phyloP scores from a whole-genome alignment of 352 stramenopile species.

The Pythium rishiriense region DNA sequence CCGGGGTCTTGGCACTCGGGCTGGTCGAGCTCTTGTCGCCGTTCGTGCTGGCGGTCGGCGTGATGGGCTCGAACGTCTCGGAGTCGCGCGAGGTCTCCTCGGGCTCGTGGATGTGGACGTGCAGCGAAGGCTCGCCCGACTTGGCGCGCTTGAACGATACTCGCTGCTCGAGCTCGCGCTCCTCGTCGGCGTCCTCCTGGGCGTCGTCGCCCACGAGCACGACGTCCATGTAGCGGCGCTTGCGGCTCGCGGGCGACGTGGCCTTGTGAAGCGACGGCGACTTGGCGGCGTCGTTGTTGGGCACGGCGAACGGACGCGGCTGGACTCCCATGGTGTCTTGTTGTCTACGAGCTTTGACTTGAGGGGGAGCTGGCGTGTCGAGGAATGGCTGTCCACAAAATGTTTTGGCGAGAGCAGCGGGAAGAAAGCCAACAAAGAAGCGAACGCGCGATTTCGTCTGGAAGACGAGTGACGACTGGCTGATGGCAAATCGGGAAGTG shows the following conservation, averaged over 20 bases:
- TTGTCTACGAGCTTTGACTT: not conserved
- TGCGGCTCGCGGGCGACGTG: constrained; percentile 21
- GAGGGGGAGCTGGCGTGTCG: not conserved
- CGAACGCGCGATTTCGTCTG: not conserved
- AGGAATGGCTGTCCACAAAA: not conserved
- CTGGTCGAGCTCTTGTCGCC: not conserved
- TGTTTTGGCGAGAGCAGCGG: not conserved
- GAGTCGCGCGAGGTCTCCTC: constrained; percentile 5
- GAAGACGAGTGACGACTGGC: constrained; percentile 7
- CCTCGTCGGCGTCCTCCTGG: constrained; percentile 1
- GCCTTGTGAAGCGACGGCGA: constrained; percentile 16
- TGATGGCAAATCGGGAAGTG: constrained; percentile 24
- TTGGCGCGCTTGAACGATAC: constrained; percentile 33
- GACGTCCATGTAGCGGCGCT: constrained; percentile 30
- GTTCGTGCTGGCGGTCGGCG: not conserved
- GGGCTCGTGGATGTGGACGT: constrained; percentile 2
- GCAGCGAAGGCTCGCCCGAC: constrained; percentile 14
- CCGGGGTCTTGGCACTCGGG: constrained; percentile 20
- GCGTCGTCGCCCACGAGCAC: constrained; percentile 20
- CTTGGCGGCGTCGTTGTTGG: constrained; percentile 4
- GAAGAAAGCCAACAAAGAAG: not conserved
- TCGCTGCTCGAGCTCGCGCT: constrained; percentile 18
- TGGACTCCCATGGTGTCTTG: constrained; percentile 23
- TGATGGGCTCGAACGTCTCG: constrained; percentile 10
- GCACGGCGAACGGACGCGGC: constrained; percentile 15